These are phyloP conservation scores for Populus tomentosa DNA, from an alignment of 441 rosid genomes.

Conservation along the genomic window DNA sequence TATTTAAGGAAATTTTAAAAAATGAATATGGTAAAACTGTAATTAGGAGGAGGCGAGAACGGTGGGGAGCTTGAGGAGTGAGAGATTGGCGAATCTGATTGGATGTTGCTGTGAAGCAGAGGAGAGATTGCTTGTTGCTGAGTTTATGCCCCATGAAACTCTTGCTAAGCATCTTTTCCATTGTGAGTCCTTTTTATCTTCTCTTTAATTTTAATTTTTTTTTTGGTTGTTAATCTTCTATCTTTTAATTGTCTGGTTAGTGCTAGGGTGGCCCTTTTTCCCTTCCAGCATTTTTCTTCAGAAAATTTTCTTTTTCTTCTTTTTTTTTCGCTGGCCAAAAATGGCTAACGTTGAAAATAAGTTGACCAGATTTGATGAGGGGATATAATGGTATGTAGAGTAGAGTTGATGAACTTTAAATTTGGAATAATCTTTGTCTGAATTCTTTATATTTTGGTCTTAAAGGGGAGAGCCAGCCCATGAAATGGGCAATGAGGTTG, in stretches of 20 bases:
- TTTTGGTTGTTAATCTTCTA: neutral
- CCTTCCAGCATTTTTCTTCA: neutral
- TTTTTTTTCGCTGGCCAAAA: neutral
- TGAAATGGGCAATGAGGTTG: slow-evolving; percentile 76
- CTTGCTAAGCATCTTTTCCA: slow-evolving; percentile 92
- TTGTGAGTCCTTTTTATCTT: slow-evolving; percentile 34
- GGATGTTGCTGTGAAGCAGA: slow-evolving; percentile 90
- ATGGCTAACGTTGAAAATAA: no score
- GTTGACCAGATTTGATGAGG: neutral
- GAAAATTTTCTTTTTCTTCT: neutral
- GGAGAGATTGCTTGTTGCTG: slow-evolving; percentile 89
- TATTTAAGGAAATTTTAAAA: neutral
- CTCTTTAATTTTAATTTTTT: neutral
- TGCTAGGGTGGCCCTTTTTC: neutral
- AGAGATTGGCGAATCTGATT: slow-evolving; percentile 75
- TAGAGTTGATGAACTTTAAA: neutral
- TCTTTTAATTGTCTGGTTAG: neutral
- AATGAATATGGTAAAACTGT: slow-evolving; percentile 4
- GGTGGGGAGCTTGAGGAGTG: slow-evolving; percentile 79
- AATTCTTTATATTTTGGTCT: neutral
- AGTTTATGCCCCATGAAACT: slow-evolving; percentile 90
- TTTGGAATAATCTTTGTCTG: neutral
- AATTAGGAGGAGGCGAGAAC: slow-evolving; percentile 80
- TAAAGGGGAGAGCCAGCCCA: slow-evolving; percentile 91
- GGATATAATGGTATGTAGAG: neutral